A percentile compares a stretch with the other conserved stretches of the same genome.
Evolutionary conservation across 164 flowering plant species (phyloP).

Genomic region (Warburgia ugandensis): DNA sequence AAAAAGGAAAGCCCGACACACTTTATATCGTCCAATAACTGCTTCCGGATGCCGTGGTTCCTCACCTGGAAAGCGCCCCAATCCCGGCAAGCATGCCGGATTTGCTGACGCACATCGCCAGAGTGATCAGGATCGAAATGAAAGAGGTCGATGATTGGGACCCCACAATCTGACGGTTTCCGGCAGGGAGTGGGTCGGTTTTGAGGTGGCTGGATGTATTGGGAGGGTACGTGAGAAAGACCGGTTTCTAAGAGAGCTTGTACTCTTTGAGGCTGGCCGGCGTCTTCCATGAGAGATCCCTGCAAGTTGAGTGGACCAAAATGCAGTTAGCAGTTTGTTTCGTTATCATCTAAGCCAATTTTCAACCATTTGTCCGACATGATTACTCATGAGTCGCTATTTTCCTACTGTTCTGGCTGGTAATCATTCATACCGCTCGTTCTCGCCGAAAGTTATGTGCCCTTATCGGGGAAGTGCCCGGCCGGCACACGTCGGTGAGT

Average conservation of each 20-base stretch:
- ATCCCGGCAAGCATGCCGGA: constrained; percentile 43
- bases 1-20: constrained; percentile 48
- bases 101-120: constrained; percentile 14
- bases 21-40: constrained; percentile 36
- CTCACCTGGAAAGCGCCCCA: constrained; percentile 90
- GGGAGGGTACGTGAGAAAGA: constrained; percentile 39
- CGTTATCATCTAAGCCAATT: too few relatives aligned
- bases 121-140: constrained; percentile 19
- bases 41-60: constrained; percentile 55
- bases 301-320: too few relatives aligned
- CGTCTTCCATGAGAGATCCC: constrained; percentile 5
- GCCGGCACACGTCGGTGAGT: too few relatives aligned
- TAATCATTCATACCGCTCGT: too few relatives aligned
- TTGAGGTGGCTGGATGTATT: constrained; percentile 58
- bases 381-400: too few relatives aligned
- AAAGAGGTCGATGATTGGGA: constrained; percentile 53
- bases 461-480: too few relatives aligned
- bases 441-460: too few relatives aligned
- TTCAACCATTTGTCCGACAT: too few relatives aligned
- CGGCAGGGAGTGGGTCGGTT: constrained; percentile 26
- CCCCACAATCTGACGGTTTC: constrained; percentile 3
- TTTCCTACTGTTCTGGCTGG: too few relatives aligned
- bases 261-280: constrained; percentile 24
- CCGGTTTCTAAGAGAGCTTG: constrained; percentile 36
- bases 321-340: too few relatives aligned